Percentiles rank a stretch among this genome's conserved stretches.
These are phyloP conservation scores for Epichloe sp. DNA, from an alignment of 2,329 filamentous ascomycete genomes.

Conservation along the genomic window DNA sequence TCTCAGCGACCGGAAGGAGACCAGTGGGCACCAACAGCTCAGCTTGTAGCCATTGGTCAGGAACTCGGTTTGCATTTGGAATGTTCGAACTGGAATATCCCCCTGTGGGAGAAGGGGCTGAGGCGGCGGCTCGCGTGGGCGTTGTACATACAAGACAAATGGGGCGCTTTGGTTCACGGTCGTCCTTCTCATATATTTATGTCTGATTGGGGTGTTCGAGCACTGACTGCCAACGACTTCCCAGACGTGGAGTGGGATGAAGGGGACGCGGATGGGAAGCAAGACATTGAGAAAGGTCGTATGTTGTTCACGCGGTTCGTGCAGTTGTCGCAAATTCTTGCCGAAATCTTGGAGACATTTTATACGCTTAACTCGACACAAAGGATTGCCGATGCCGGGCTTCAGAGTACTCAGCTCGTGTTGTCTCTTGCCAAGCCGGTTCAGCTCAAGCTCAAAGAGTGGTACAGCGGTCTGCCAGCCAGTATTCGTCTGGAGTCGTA, in stretches of 20 bases:
- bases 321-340: slow-evolving; percentile 58
- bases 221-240: slow-evolving; percentile 55
- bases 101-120: slow-evolving; percentile 68
- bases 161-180: slow-evolving; percentile 75
- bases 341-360: slow-evolving; percentile 72
- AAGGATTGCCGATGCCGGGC: slow-evolving; percentile 50
- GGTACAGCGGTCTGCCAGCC: slow-evolving; percentile 59
- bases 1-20: slow-evolving; percentile 65
- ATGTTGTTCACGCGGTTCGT: slow-evolving; percentile 66
- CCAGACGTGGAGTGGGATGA: slow-evolving; percentile 58
- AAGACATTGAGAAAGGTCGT: slow-evolving; percentile 54
- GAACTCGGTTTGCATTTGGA: slow-evolving; percentile 83
- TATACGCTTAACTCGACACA: slow-evolving; percentile 69
- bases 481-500: slow-evolving; percentile 53
- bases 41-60: slow-evolving; percentile 75
- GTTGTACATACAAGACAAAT: slow-evolving; percentile 86
- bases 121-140: slow-evolving; percentile 83
- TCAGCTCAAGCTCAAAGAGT: slow-evolving; percentile 70
- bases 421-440: slow-evolving; percentile 68
- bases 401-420: slow-evolving; percentile 59
- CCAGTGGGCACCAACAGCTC: slow-evolving; percentile 74
- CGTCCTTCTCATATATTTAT: slow-evolving; percentile 63
- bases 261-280: slow-evolving; percentile 44
- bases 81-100: slow-evolving; percentile 76
- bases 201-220: slow-evolving; percentile 63